A percentile compares a stretch with the other conserved stretches of the same genome.
Evolutionary conservation across 139 green algal species (phyloP).

Genomic region (Coelastrella sp.): DNA sequence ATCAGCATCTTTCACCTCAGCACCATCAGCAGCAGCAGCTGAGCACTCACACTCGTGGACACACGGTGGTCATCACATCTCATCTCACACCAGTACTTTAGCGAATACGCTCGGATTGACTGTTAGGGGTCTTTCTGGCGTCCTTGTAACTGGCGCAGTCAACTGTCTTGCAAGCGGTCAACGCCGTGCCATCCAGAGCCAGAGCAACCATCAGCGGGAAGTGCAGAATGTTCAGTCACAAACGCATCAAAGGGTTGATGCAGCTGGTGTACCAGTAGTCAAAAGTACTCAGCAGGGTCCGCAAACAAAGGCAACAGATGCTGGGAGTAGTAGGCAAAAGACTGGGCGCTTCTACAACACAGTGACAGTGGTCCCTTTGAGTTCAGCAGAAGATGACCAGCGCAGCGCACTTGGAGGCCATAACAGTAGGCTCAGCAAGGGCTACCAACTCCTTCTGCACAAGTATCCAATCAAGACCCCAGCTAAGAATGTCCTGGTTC

Average conservation of each 20-base stretch:
- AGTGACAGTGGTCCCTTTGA: background rate
- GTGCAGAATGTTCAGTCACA: too few relatives aligned
- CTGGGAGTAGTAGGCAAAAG: background rate
- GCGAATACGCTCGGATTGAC: too few relatives aligned
- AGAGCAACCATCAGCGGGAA: too few relatives aligned
- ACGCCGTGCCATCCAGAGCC: too few relatives aligned
- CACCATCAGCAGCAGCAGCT: background rate
- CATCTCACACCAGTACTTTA: too few relatives aligned
- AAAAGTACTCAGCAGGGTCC: too few relatives aligned
- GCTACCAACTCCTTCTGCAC: constrained; percentile 77
- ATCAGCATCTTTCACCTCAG: background rate
- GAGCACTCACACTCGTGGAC: background rate
- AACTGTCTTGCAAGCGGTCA: too few relatives aligned
- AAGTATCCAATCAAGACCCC: constrained; percentile 79
- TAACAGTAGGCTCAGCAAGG: constrained; percentile 17
- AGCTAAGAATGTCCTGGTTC: constrained; percentile 64
- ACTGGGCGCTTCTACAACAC: constrained; percentile 46
- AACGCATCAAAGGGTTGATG: too few relatives aligned
- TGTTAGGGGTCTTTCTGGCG: too few relatives aligned
- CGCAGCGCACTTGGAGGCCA: background rate
- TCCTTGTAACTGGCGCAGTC: too few relatives aligned
- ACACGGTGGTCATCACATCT: too few relatives aligned
- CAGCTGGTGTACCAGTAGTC: too few relatives aligned
- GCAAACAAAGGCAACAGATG: background rate
- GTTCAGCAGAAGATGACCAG: background rate